phyloP scores from a whole-genome alignment of 2,329 filamentous ascomycete genomes.

The Camptophora hylomeconis region DNA sequence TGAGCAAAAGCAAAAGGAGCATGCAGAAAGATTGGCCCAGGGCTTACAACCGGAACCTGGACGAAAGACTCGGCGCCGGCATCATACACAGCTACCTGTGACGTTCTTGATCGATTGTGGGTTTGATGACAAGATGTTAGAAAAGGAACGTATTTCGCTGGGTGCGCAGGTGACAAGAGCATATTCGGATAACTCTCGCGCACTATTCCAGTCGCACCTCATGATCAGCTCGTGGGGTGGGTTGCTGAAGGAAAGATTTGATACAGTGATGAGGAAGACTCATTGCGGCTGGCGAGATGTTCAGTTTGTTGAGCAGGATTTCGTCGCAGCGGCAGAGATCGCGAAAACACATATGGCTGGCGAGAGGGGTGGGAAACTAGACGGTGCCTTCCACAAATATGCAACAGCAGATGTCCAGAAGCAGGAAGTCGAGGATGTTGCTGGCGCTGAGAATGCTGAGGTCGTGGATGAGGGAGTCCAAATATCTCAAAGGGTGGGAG shows the following conservation, averaged over 20 bases:
- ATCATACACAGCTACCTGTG: conserved; percentile 53
- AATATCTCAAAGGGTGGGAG: no score
- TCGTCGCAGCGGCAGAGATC: conserved; percentile 52
- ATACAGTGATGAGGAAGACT: conserved; percentile 56
- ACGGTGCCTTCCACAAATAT: conserved; percentile 39
- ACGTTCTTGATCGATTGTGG: conserved; percentile 80
- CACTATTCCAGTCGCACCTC: conserved; percentile 56
- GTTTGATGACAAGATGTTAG: conserved; percentile 81
- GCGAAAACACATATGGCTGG: conserved; percentile 57
- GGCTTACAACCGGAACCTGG: conserved; percentile 7
- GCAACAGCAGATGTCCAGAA: not conserved
- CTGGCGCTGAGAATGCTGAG: not conserved
- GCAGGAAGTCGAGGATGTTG: not conserved
- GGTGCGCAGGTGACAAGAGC: conserved; percentile 70
- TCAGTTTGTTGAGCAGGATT: conserved; percentile 60
- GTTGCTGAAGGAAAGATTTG: conserved; percentile 63
- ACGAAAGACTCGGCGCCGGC: conserved; percentile 19
- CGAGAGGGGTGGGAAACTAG: conserved; percentile 42
- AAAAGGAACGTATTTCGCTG: conserved; percentile 73
- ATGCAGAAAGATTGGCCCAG: conserved; percentile 18
- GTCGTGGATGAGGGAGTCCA: not conserved
- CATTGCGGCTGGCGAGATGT: conserved; percentile 72
- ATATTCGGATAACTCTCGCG: conserved; percentile 75
- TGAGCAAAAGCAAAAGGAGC: conserved; percentile 23
- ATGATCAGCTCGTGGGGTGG: conserved; percentile 68